A percentile compares a stretch with the other conserved stretches of the same genome.
phyloP scores from a whole-genome alignment of 169 alveolate species.

The Plasmodium gallinaceum region DNA sequence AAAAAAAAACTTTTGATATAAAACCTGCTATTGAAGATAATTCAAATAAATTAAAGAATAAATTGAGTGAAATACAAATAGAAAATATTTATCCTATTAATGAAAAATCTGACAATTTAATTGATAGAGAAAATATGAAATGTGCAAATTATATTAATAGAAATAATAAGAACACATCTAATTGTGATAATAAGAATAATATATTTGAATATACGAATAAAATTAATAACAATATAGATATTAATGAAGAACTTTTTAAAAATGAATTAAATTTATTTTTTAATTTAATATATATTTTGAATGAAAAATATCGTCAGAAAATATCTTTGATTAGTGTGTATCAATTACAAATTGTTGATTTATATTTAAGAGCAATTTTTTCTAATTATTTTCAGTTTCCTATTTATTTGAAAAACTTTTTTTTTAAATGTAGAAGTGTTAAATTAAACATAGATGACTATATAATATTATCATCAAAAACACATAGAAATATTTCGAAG shows the following conservation, averaged over 20 bases:
- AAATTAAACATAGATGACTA: slow-evolving; percentile 48
- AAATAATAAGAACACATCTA: background rate
- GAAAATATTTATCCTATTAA: background rate
- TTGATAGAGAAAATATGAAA: background rate
- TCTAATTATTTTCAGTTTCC: slow-evolving; percentile 40
- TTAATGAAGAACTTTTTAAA: slow-evolving; percentile 29
- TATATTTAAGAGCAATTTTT: slow-evolving; percentile 52
- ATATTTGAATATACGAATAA: background rate
- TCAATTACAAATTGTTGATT: slow-evolving; percentile 62
- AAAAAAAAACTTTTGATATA: background rate
- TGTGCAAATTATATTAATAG: background rate
- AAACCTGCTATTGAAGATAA: background rate
- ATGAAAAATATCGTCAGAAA: slow-evolving; percentile 55
- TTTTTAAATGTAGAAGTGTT: slow-evolving; percentile 44
- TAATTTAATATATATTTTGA: slow-evolving; percentile 55
- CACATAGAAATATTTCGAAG: slow-evolving; percentile 60
- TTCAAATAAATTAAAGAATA: background rate
- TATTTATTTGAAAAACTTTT: slow-evolving; percentile 26
- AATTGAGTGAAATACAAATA: background rate
- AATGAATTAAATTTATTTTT: slow-evolving; percentile 65
- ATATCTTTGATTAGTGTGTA: slow-evolving; percentile 55
- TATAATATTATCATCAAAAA: slow-evolving; percentile 50
- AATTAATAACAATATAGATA: background rate
- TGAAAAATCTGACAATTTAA: background rate
- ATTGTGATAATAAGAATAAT: background rate